Evolutionary conservation across 176 grass and related monocot species (phyloP).

Genomic region (Oryza meyeriana): DNA sequence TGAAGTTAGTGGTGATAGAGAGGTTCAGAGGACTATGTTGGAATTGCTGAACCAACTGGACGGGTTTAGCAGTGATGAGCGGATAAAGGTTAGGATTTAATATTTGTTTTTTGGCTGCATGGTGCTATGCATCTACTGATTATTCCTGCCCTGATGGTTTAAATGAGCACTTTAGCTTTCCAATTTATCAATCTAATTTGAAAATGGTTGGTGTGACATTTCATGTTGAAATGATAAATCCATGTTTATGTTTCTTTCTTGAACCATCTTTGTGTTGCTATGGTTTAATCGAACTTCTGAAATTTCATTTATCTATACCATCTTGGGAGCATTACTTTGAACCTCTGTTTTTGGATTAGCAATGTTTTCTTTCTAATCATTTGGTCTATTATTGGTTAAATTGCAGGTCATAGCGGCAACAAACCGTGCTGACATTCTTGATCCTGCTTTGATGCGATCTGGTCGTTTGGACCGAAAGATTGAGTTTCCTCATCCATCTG

Average conservation of each 20-base stretch:
- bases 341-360: not conserved
- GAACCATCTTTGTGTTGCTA: not conserved
- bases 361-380: not conserved
- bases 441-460: constrained; percentile 89
- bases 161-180: not conserved
- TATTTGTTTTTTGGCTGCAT: constrained; percentile 16
- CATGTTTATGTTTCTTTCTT: not conserved
- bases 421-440: constrained; percentile 88
- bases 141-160: not conserved
- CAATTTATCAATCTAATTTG: not conserved
- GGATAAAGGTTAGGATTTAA: constrained; percentile 58
- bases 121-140: not conserved
- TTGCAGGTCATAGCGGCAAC: constrained; percentile 90
- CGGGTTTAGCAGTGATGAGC: constrained; percentile 75
- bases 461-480: constrained; percentile 94
- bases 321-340: not conserved
- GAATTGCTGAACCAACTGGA: constrained; percentile 82
- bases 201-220: not conserved
- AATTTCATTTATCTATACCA: not conserved
- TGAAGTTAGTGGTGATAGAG: constrained; percentile 78
- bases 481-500: constrained; percentile 85
- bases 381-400: constrained; percentile 7
- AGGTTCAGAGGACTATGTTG: constrained; percentile 82
- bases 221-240: not conserved
- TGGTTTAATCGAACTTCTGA: not conserved